Evolutionary conservation across 345 rosid species (phyloP), one percentile per base, ranked within the genome.

Genomic region (Salix koriyanagi): DNA sequence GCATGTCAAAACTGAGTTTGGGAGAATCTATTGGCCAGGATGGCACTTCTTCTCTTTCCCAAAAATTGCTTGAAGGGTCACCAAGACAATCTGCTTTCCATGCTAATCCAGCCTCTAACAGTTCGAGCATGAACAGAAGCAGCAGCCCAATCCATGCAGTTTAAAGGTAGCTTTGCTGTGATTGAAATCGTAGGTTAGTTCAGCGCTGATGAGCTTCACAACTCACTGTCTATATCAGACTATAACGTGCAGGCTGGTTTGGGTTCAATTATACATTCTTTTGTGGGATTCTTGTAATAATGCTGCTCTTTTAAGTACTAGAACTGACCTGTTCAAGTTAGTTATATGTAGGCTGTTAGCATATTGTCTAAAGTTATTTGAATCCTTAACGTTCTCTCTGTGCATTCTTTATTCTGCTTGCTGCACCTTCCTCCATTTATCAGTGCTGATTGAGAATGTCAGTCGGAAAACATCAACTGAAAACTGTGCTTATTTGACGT

Each of bases 301-400:
- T 62, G 2, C 32, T 65, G 62, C 70, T 61, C 65, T 70, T 60
- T 77, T 36, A 70, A 83, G 30, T 71, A 2, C 23, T 83, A 83
- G 86, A 37, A 25, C 48, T 42, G 13, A 42, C 46, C 13, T 42
- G 46, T 11, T 42, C 3, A 42, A 42, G 46, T 42, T 42, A 42
- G 46, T 42, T 12, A 10, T 16, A n/a, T 48, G 36, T 76, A 83
- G 85, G 84, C 34, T 73, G 75, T 10, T 78, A 78, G 82, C 77
- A 79, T 54, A 76, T 82, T 56, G 71, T 80, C 68, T 66, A 82
- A 76, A 79, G 83, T 85, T 80, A 78, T 78, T 85, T 80, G 79
- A 83, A 87, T 79, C 74, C 64, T 71, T 67, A 39, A 81, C 71
- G 50, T 48, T 1, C 25, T 21, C 13, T 7, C 26, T 58, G 62